A percentile compares a stretch with the other conserved stretches of the same genome.
phyloP scores from a whole-genome alignment of 768 basidiomycete genomes.

The Auriscalpium microsporum region DNA sequence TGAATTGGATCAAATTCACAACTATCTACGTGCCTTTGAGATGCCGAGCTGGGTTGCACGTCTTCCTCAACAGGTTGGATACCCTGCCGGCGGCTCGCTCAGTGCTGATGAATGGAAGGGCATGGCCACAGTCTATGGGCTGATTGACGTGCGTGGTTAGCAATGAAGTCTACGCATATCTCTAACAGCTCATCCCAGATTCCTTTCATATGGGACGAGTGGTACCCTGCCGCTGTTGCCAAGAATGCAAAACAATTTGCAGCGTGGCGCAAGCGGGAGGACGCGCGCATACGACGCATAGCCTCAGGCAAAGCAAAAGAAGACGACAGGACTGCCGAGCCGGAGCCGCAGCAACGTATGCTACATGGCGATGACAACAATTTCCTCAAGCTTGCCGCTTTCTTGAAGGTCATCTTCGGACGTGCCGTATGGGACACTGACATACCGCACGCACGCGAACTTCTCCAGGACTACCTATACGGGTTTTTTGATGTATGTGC shows the following conservation, averaged over 20 bases:
- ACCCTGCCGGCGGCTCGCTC: constrained; percentile 23
- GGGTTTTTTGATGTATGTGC: too few species aligned
- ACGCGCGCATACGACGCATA: background rate
- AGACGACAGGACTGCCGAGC: too few species aligned
- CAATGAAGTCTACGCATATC: background rate
- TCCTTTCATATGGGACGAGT: background rate
- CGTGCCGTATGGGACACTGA: too few species aligned
- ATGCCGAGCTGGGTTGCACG: constrained; percentile 20
- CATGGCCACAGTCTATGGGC: constrained; percentile 13
- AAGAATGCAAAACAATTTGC: background rate
- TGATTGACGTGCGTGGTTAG: constrained; percentile 16
- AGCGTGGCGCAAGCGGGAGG: background rate
- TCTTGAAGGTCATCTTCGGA: too few species aligned
- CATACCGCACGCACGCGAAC: too few species aligned
- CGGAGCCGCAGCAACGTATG: too few species aligned
- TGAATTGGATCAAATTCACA: background rate
- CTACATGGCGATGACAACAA: too few species aligned
- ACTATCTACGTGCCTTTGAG: constrained; percentile 16
- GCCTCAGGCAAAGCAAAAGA: too few species aligned
- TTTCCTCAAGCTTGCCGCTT: too few species aligned
- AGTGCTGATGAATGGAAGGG: constrained; percentile 25
- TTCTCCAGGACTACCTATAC: too few species aligned
- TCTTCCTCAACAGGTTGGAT: constrained; percentile 20
- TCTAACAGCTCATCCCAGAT: background rate
- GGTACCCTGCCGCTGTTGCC: background rate